These are phyloP conservation scores for Claviceps paspali DNA, from an alignment of 2,329 filamentous ascomycete genomes.

Conservation along the genomic window DNA sequence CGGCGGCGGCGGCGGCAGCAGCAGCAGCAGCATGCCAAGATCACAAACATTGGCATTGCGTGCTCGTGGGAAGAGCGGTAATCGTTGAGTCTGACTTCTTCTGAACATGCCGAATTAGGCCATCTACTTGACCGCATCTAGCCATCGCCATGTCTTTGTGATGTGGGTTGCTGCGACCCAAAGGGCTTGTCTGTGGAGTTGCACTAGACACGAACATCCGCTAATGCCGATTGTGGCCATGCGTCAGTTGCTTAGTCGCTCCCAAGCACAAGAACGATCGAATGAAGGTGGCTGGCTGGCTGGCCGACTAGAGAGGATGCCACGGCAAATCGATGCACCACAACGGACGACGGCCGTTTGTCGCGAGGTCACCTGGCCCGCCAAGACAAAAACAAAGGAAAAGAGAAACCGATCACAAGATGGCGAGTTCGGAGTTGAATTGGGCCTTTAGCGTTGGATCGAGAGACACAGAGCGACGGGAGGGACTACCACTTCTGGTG, in stretches of 20 bases:
- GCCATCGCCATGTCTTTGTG: not conserved
- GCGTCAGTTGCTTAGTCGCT: not conserved
- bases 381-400: not conserved
- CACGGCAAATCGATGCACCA: not conserved
- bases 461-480: too few species aligned
- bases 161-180: not conserved
- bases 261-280: too few species aligned
- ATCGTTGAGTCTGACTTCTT: not conserved
- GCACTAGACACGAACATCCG: not conserved
- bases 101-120: not conserved
- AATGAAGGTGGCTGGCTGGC: not conserved
- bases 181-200: not conserved
- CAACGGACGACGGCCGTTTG: not conserved
- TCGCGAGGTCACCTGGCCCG: not conserved
- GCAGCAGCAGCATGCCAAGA: too few species aligned
- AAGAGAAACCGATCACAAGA: not conserved
- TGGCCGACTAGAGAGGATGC: too few species aligned
- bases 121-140: not conserved
- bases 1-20: too few species aligned
- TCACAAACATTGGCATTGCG: too few species aligned
- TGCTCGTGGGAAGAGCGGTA: too few species aligned
- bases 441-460: too few species aligned
- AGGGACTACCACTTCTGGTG: too few species aligned
- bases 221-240: conserved; percentile 4
- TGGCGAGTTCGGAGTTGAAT: not conserved